Base-by-base conservation (phyloP, 208 protist genomes). In the Strigomonas galati region DNA sequence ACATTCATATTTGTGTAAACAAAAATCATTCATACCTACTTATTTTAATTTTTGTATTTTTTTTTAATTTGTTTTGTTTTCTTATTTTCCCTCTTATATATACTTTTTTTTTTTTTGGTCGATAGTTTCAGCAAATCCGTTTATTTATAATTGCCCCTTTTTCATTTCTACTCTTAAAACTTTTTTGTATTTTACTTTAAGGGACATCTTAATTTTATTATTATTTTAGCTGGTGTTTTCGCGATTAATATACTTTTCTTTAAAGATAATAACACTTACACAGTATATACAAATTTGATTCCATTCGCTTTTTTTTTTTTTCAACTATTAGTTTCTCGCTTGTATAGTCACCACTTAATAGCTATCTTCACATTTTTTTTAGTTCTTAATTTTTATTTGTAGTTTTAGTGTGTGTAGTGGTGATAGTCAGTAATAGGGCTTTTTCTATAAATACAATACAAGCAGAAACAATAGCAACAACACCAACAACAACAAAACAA, bases 101-200 rank as follows among this genome's bases (percentile, higher is more conserved):
- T 40, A 40, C 10, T 30, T 65, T 32, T 65, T 10, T 56, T 65
- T 65, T 19, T 59, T n/a, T 59, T 67, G 26, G 14, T 32, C 46
- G 19, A 19, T 51, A 19, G 19, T 27, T 53, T 49, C 32, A 21
- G 5, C 23, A 62, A 27, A 54, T 48, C 51, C 30, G 17, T 49
- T 28, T 10, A 61, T 21, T 28, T 52, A 62, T 2, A 51, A 24
- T 19, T 63, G 26, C 68, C 26, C 65, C 44, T 54, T 44, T 52
- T 61, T 51, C 12, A 37, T 69, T 17, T 44, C 31, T 60, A 17
- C 21, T 62, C 37, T 44, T 62, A 46, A 19, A 6, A 19, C 9
- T 44, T 62, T 44, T 62, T 40, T 14, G 37, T 21, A 35, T 5
- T 30, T 5, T 62, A 35, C 9, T 3, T 48, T 62, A 46, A 9